Percentiles rank a stretch among this genome's conserved stretches.
phyloP scores from a whole-genome alignment of 345 rosid species.

The Melaleuca quinquenervia region DNA sequence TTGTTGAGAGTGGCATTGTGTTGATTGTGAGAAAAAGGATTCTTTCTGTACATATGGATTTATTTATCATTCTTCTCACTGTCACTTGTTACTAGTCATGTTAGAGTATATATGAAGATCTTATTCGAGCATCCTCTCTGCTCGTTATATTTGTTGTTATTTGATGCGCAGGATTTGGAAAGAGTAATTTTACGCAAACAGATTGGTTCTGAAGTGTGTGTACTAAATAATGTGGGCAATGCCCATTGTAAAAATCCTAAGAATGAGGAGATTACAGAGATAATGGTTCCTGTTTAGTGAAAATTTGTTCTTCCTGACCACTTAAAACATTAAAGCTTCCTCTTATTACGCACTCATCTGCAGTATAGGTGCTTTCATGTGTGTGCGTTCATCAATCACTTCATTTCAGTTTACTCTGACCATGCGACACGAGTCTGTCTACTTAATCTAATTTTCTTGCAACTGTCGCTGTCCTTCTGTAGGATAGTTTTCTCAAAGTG shows the following conservation, averaged over 20 bases:
- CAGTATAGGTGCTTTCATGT: background rate
- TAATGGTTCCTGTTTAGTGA: background rate
- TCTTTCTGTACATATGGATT: background rate
- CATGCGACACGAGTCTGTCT: background rate
- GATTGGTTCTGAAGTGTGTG: background rate
- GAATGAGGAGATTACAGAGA: background rate
- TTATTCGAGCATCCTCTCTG: background rate
- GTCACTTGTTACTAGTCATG: background rate
- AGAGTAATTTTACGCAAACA: background rate
- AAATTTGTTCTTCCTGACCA: background rate
- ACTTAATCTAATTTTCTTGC: background rate
- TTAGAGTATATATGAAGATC: background rate
- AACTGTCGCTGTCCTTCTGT: background rate
- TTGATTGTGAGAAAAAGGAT: background rate
- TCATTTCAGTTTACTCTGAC: background rate
- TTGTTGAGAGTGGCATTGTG: background rate
- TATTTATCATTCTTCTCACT: background rate
- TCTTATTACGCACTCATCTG: background rate
- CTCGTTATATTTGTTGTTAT: background rate
- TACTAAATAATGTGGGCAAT: background rate
- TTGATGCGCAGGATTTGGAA: background rate
- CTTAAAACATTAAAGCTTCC: background rate
- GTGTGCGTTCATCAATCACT: background rate
- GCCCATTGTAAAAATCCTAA: background rate
- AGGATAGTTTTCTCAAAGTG: background rate